These are phyloP conservation scores for Amanita molliuscula DNA, from an alignment of 768 basidiomycete species.

Conservation along the genomic window DNA sequence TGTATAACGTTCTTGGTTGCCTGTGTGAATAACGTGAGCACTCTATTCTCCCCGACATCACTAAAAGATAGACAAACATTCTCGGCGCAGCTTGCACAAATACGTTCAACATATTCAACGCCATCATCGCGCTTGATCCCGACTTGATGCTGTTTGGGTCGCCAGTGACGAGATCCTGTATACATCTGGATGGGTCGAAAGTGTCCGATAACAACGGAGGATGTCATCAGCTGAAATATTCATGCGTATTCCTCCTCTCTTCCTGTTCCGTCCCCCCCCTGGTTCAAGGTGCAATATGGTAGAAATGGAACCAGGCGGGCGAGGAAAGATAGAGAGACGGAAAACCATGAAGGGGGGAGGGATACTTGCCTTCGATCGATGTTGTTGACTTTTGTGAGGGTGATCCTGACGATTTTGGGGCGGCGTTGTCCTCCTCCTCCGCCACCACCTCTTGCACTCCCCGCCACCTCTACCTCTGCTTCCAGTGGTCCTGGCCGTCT, in stretches of 20 bases:
- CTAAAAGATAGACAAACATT: neutral
- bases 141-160: neutral
- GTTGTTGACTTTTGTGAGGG: neutral
- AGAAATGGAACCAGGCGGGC: neutral
- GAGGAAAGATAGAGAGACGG: neutral
- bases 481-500: neutral
- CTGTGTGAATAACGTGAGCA: neutral
- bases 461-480: neutral
- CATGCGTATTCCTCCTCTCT: neutral
- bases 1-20: conserved; percentile 3
- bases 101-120: conserved; percentile 5
- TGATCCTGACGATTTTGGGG: neutral
- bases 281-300: neutral
- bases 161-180: neutral
- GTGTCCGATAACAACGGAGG: neutral
- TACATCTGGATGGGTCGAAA: neutral
- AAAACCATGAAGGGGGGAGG: neutral
- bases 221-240: neutral
- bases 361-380: neutral
- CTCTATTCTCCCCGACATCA: neutral
- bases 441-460: neutral
- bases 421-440: neutral
- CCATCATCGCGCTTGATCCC: neutral
- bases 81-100: conserved; percentile 3
- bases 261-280: neutral